Conservation (phyloP, 1,284 basidiomycete species). For the Rhodofomes roseus region DNA sequence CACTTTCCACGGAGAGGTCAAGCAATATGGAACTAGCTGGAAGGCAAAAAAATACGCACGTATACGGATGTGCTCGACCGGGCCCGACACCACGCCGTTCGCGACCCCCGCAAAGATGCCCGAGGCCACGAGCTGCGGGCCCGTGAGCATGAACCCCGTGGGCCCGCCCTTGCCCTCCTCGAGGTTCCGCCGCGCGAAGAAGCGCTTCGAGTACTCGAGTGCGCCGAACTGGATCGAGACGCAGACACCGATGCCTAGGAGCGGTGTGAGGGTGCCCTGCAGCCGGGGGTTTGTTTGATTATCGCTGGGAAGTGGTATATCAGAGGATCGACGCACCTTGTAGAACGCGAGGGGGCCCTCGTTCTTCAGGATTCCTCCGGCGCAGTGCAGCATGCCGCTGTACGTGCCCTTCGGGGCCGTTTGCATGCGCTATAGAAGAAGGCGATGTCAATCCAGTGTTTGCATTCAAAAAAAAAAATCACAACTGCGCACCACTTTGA, state of each 20-base stretch:
- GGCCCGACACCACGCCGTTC: slow-evolving; percentile 91
- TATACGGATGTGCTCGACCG: slow-evolving; percentile 97
- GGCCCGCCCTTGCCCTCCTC: slow-evolving; percentile 53
- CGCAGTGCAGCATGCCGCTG: slow-evolving; percentile 85
- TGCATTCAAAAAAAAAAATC: not conserved
- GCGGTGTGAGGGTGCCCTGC: slow-evolving; percentile 89
- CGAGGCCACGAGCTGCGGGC: slow-evolving; percentile 69
- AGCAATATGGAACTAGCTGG: too few species aligned
- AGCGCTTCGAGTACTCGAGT: slow-evolving; percentile 87
- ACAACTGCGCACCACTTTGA: slow-evolving; percentile 77
- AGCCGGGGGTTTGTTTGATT: not conserved
- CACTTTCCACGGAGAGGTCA: too few species aligned
- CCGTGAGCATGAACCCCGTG: slow-evolving; percentile 53
- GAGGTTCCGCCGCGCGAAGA: slow-evolving; percentile 64
- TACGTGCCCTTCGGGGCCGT: slow-evolving; percentile 91
- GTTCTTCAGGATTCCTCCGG: slow-evolving; percentile 81
- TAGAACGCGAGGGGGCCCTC: slow-evolving; percentile 96
- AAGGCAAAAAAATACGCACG: slow-evolving; percentile 70
- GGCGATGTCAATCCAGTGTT: slow-evolving; percentile 10
- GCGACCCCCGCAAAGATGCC: slow-evolving; percentile 87
- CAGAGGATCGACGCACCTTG: slow-evolving; percentile 55
- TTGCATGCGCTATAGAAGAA: slow-evolving; percentile 74
- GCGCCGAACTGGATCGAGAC: slow-evolving; percentile 97
- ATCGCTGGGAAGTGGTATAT: not conserved
- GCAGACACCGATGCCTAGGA: slow-evolving; percentile 92